Conservation (phyloP, 805 yeast genomes). For the Barnettozyma wickerhamii region DNA sequence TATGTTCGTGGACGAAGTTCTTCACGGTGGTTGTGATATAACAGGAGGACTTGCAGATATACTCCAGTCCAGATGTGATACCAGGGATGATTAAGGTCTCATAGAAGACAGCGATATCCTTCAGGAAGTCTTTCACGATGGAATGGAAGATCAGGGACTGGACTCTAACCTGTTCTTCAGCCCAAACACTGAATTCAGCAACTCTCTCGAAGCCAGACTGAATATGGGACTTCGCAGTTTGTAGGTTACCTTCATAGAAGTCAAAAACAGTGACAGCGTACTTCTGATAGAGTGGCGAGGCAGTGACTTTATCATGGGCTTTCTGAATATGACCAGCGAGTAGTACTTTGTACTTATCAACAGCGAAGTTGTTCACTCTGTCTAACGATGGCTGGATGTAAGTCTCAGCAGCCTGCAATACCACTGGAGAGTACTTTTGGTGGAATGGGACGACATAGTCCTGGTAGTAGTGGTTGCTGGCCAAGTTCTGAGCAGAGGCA, state of each 20-base stretch:
- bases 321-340: conserved; percentile 13
- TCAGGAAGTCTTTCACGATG: background rate
- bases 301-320: conserved; percentile 3
- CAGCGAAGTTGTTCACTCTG: conserved; percentile 1
- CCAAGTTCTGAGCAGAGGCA: conserved; percentile 3
- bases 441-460: conserved; percentile 19
- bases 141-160: background rate
- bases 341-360: conserved; percentile 12
- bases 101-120: background rate
- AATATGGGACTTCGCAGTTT: background rate
- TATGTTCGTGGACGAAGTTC: background rate
- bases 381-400: conserved; percentile 12
- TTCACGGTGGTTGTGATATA: too few relatives aligned
- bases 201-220: conserved; percentile 1
- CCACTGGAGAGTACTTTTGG: conserved; percentile 10
- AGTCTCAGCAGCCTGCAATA: conserved; percentile 1
- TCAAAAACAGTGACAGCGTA: background rate
- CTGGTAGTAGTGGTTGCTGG: conserved; percentile 14
- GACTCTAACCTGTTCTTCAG: background rate
- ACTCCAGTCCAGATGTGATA: background rate
- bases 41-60: background rate
- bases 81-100: background rate
- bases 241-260: background rate
- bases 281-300: conserved; percentile 8
- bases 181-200: background rate